Conservation (phyloP, 73 alveolate genomes). For the Blepharisma stoltei region DNA sequence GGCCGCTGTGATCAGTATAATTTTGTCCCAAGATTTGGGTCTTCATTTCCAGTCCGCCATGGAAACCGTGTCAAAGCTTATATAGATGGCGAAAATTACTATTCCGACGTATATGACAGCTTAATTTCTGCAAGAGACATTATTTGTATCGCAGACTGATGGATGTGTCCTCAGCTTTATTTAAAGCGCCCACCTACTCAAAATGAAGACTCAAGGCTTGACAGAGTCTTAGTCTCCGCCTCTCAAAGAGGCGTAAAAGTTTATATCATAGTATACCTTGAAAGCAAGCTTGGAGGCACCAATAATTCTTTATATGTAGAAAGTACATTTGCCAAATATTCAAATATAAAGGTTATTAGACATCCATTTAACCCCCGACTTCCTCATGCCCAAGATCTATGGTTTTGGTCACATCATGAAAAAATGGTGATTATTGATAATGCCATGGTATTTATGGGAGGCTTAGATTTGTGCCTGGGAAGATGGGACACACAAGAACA, state of each 20-base stretch:
- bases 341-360: constrained; percentile 75
- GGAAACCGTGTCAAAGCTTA: constrained; percentile 38
- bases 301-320: constrained; percentile 64
- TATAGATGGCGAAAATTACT: constrained; percentile 59
- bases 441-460: constrained; percentile 86
- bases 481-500: constrained; percentile 88
- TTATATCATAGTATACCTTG: constrained; percentile 66
- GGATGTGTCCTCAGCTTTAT: constrained; percentile 84
- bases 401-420: constrained; percentile 95
- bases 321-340: constrained; percentile 57
- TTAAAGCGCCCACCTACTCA: constrained; percentile 51
- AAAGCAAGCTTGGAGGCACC: constrained; percentile 67
- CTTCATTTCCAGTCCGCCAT: constrained; percentile 46
- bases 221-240: background rate
- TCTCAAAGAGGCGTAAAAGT: constrained; percentile 88
- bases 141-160: constrained; percentile 85
- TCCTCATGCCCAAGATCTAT: constrained; percentile 36
- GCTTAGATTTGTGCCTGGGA: constrained; percentile 93
- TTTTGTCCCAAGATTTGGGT: constrained; percentile 15
- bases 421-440: constrained; percentile 90
- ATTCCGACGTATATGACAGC: constrained; percentile 11
- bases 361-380: constrained; percentile 71
- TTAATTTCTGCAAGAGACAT: constrained; percentile 52
- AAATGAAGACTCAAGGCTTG: background rate
- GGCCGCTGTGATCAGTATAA: too few species aligned